Percentiles rank a stretch among this genome's conserved stretches.
Evolutionary conservation across 108 stramenopile species (phyloP).

Genomic region (Skeletonema menzelii): DNA sequence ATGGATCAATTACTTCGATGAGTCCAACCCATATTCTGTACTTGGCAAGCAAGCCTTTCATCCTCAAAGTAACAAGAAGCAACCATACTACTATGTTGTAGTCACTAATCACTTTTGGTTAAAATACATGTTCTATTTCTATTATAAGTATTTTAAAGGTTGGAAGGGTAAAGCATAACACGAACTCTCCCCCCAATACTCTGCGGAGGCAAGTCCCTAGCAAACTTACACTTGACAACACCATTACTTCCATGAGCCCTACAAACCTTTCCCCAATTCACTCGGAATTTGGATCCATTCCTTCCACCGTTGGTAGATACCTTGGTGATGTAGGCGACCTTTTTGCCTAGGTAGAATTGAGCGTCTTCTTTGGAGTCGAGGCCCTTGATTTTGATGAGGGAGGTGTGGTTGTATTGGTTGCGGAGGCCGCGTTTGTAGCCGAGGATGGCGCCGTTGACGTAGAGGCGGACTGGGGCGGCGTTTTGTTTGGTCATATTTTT

Average conservation of each 20-base stretch:
- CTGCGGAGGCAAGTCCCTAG: conserved; percentile 93
- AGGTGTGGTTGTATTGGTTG: conserved; percentile 96
- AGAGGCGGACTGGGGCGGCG: conserved; percentile 82
- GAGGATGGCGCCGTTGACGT: conserved; percentile 97
- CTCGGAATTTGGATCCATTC: conserved; percentile 94
- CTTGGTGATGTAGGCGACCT: conserved; percentile 99
- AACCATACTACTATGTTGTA: too few species aligned
- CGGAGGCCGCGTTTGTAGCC: conserved; percentile 98
- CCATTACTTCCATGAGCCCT: conserved; percentile 97
- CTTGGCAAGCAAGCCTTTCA: too few species aligned
- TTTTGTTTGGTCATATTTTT: conserved; percentile 46
- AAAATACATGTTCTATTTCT: not conserved
- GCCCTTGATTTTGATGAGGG: conserved; percentile 97
- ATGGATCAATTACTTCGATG: too few species aligned
- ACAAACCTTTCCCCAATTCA: conserved; percentile 98
- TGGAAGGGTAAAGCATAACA: conserved; percentile 91
- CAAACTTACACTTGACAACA: conserved; percentile 98
- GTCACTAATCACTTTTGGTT: not conserved
- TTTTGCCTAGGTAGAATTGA: conserved; percentile 98
- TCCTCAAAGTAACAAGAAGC: too few species aligned
- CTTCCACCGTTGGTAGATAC: conserved; percentile 55
- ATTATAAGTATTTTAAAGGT: conserved; percentile 38
- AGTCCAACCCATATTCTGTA: too few species aligned
- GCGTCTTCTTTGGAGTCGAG: conserved; percentile 91
- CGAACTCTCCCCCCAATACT: conserved; percentile 89